These are phyloP conservation scores for Trapa incisa DNA, from an alignment of 345 rosid genomes.

Conservation along the genomic window DNA sequence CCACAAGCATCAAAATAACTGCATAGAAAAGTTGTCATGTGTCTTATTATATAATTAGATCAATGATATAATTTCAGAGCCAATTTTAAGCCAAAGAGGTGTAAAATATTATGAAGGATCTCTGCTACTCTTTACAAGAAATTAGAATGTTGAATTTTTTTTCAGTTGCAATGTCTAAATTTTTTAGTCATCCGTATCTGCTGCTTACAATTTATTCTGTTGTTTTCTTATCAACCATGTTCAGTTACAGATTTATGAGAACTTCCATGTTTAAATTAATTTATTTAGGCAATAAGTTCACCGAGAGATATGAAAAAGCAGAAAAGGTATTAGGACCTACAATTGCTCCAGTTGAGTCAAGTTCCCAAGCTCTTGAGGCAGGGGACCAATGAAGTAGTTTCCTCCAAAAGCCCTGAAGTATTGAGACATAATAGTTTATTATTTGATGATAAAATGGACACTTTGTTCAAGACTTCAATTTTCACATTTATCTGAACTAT, in stretches of 20 bases:
- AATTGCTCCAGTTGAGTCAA: constrained; percentile 32
- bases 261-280: not conserved
- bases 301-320: not conserved
- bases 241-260: not conserved
- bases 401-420: constrained; percentile 27
- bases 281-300: not conserved
- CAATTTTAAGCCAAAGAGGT: not conserved
- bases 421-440: not conserved
- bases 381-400: constrained; percentile 59
- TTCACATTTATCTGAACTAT: no score
- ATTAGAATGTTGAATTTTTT: not conserved
- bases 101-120: not conserved
- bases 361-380: constrained; percentile 54
- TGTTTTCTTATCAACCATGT: not conserved
- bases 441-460: not conserved
- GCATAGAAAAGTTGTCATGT: constrained; percentile 4
- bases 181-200: not conserved
- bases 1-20: constrained; percentile 49
- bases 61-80: not conserved
- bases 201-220: not conserved
- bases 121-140: not conserved
- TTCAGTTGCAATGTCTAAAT: not conserved
- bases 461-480: no score
- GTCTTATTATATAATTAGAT: not conserved
- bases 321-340: constrained; percentile 27